These are phyloP conservation scores for Yamadazyma jaroonii DNA, from an alignment of 1,139 yeast species.

Conservation along the genomic window DNA sequence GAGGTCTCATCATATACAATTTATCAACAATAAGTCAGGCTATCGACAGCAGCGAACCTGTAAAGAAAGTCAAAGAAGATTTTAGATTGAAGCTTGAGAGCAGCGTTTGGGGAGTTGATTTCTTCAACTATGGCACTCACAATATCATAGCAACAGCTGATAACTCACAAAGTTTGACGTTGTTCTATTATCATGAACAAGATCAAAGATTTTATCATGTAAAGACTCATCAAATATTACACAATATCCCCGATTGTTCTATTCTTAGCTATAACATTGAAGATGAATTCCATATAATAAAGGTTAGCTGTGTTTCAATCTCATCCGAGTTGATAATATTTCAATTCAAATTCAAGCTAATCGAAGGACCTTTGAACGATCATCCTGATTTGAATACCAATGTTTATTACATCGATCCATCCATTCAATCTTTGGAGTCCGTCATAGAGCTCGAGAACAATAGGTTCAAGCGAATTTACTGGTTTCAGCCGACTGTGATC, in stretches of 20 bases:
- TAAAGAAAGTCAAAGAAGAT: constrained; percentile 25
- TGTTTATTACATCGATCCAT: constrained; percentile 28
- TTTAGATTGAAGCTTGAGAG: constrained; percentile 36
- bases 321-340: constrained; percentile 48
- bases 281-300: constrained; percentile 18
- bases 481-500: constrained; percentile 23
- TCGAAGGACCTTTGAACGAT: constrained; percentile 27
- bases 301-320: constrained; percentile 43
- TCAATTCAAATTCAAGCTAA: constrained; percentile 26
- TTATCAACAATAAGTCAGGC: constrained; percentile 24
- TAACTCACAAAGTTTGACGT: constrained; percentile 48
- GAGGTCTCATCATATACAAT: constrained; percentile 47
- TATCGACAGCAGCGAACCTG: constrained; percentile 12
- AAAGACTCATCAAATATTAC: constrained; percentile 43
- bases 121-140: constrained; percentile 20
- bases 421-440: constrained; percentile 25
- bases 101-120: constrained; percentile 69
- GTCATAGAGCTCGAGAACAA: constrained; percentile 13
- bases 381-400: not conserved
- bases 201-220: constrained; percentile 31
- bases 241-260: constrained; percentile 60
- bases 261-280: constrained; percentile 25
- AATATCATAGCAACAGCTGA: constrained; percentile 53
- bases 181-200: constrained; percentile 32
- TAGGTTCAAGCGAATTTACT: constrained; percentile 23